phyloP scores from a whole-genome alignment of 306 rosid species.

The Fragaria vesca region DNA sequence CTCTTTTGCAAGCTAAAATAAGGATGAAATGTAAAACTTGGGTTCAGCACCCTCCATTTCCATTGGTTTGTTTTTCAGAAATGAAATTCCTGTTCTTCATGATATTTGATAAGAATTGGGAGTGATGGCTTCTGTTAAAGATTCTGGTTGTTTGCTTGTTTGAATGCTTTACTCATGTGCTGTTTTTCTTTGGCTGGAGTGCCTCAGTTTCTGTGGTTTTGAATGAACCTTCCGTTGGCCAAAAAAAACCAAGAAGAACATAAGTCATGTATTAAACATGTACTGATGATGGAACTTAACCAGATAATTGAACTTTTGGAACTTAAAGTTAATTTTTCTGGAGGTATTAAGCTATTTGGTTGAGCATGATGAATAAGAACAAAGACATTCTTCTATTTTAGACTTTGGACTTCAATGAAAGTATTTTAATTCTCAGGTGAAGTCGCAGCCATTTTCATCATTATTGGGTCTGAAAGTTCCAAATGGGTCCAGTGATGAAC shows the following conservation, averaged over 20 bases:
- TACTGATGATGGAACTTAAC: neutral
- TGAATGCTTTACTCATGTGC: neutral
- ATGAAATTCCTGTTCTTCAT: neutral
- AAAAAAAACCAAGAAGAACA: neutral
- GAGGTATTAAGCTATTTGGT: neutral
- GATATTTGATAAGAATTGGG: neutral
- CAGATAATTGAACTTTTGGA: neutral
- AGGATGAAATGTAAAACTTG: neutral
- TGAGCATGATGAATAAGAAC: neutral
- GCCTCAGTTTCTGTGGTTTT: neutral
- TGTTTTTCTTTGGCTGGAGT: neutral
- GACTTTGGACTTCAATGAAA: neutral
- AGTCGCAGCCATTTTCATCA: constrained; percentile 66
- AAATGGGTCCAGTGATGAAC: constrained; percentile 22
- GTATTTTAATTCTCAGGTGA: constrained; percentile 44
- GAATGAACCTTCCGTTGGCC: neutral
- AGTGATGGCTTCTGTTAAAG: neutral
- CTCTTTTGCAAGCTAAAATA: neutral
- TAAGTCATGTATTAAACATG: neutral
- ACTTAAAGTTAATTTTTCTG: neutral
- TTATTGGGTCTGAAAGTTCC: constrained; percentile 39
- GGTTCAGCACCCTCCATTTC: neutral
- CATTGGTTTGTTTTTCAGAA: neutral
- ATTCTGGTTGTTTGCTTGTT: neutral
- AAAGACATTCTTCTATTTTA: neutral